Percentiles rank a stretch among this genome's conserved stretches.
These are phyloP conservation scores for Scenedesmus sp. DNA, from an alignment of 163 green algal species.

Conservation along the genomic window DNA sequence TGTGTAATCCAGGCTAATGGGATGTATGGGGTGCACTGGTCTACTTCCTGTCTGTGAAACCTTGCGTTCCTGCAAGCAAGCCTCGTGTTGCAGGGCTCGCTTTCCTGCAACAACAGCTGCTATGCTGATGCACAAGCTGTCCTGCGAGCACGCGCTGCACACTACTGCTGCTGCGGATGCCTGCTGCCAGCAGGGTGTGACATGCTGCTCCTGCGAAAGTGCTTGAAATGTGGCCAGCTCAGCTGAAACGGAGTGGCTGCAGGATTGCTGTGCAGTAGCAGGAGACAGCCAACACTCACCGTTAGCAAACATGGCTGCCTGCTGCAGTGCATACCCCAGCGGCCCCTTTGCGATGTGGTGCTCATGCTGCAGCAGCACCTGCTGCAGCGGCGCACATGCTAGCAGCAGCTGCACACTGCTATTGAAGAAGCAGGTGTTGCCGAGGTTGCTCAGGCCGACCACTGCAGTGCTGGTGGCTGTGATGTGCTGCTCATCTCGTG, in stretches of 20 bases:
- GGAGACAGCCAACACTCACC: background rate
- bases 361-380: conserved; percentile 38
- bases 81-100: background rate
- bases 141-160: too few species aligned
- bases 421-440: conserved; percentile 98
- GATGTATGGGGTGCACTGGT: background rate
- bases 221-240: background rate
- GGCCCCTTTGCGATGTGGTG: conserved; percentile 45
- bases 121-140: too few species aligned
- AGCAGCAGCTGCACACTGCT: conserved; percentile 81
- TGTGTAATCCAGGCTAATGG: too few species aligned
- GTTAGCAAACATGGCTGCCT: conserved; percentile 57
- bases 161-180: background rate
- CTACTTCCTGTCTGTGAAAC: background rate
- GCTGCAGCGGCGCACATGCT: conserved; percentile 57
- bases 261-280: background rate
- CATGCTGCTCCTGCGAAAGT: background rate
- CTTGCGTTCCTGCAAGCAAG: background rate
- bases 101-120: background rate
- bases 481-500: background rate
- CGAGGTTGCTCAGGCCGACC: conserved; percentile 89
- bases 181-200: background rate
- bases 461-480: conserved; percentile 36
- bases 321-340: conserved; percentile 57
- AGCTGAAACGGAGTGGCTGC: background rate